Evolutionary conservation across 768 basidiomycete genomes (phyloP).

Genomic region (Mrakia frigida): DNA sequence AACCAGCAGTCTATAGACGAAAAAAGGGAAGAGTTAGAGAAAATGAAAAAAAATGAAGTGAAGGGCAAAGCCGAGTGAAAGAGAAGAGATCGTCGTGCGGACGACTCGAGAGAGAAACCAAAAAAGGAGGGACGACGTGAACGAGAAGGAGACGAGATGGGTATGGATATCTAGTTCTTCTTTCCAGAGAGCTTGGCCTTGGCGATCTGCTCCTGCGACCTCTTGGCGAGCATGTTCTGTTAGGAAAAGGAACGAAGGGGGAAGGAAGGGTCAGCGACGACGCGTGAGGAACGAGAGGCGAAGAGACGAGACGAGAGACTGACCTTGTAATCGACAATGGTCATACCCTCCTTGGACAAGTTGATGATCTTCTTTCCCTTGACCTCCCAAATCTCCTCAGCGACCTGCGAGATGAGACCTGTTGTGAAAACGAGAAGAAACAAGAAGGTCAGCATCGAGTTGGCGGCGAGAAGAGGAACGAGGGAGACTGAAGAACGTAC

Average conservation of each 20-base stretch:
- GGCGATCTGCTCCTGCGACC: constrained; percentile 32
- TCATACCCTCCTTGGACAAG: constrained; percentile 82
- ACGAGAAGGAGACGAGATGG: not conserved
- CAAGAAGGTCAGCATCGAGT: constrained; percentile 11
- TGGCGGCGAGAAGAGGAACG: not conserved
- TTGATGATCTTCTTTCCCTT: constrained; percentile 88
- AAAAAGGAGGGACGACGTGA: not conserved
- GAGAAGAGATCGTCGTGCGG: too few species aligned
- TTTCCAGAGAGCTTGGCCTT: constrained; percentile 33
- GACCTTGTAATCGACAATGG: constrained; percentile 81
- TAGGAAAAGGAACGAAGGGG: not conserved
- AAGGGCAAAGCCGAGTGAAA: too few species aligned
- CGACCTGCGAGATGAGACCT: constrained; percentile 95
- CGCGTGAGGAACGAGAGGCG: not conserved
- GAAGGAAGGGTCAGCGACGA: not conserved
- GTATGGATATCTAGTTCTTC: constrained; percentile 8
- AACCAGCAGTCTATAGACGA: too few species aligned
- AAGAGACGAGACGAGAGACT: not conserved
- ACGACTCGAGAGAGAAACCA: not conserved
- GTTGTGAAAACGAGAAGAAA: constrained; percentile 18
- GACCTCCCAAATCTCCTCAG: constrained; percentile 98
- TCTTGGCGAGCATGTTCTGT: constrained; percentile 31
- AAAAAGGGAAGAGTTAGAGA: too few species aligned
- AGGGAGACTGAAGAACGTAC: constrained; percentile 52
- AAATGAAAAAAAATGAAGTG: too few species aligned